Evolutionary conservation across 176 grass and related monocot genomes (phyloP).

Genomic region (Microstegium vimineum): DNA sequence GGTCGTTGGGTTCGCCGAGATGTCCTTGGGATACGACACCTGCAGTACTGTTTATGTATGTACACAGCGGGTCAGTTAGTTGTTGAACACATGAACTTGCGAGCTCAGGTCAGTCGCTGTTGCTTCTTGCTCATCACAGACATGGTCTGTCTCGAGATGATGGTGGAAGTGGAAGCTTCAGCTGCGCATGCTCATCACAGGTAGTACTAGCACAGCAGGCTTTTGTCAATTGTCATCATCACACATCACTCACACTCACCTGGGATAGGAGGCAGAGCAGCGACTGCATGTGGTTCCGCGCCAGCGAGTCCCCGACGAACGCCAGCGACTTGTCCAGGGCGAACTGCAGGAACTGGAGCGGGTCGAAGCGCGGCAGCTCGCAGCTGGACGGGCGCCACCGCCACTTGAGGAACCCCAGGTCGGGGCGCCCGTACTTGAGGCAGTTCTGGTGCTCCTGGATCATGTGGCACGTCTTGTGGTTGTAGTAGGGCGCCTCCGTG

Average conservation of each 20-base stretch:
- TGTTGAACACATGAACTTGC: too few relatives aligned
- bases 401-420: constrained; percentile 63
- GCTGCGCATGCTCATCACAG: too few relatives aligned
- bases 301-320: constrained; percentile 57
- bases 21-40: constrained; percentile 45
- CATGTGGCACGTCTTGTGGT: constrained; percentile 52
- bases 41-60: neutral
- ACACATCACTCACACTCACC: too few relatives aligned
- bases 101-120: too few relatives aligned
- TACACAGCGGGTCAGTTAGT: too few relatives aligned
- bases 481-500: constrained; percentile 60
- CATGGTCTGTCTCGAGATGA: too few relatives aligned
- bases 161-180: too few relatives aligned
- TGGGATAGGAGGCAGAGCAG: constrained; percentile 56
- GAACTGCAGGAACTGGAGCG: constrained; percentile 59
- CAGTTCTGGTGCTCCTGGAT: constrained; percentile 82
- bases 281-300: constrained; percentile 58
- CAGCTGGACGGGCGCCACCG: constrained; percentile 46
- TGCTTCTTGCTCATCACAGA: too few relatives aligned
- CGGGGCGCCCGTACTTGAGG: constrained; percentile 64
- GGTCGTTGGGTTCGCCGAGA: constrained; percentile 38
- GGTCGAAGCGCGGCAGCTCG: constrained; percentile 67
- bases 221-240: neutral
- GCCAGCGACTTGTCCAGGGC: constrained; percentile 40
- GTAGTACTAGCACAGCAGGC: neutral